A percentile compares a stretch with the other conserved stretches of the same genome.
Conservation (phyloP, 2,329 filamentous ascomycete species). For the Fusarium subtropicale region DNA sequence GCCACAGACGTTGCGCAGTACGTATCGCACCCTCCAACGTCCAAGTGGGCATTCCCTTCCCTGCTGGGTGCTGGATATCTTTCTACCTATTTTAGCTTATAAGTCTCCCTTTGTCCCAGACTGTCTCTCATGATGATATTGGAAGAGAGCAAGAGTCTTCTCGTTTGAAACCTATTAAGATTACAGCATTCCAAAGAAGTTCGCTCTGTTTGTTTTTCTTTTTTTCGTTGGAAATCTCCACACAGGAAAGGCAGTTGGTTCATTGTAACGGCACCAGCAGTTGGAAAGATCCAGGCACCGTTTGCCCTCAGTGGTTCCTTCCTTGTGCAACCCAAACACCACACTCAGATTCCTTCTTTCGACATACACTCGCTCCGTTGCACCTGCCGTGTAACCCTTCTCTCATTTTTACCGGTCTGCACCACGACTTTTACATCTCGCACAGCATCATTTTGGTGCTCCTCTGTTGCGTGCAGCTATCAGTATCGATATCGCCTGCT, state of each 20-base stretch:
- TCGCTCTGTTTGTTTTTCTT: background rate
- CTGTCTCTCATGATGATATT: slow-evolving; percentile 18
- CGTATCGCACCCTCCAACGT: slow-evolving; percentile 38
- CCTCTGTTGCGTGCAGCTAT: slow-evolving; percentile 24
- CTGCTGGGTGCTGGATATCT: slow-evolving; percentile 11
- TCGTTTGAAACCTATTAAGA: slow-evolving; percentile 5
- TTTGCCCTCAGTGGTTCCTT: slow-evolving; percentile 33
- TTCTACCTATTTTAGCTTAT: slow-evolving; percentile 26
- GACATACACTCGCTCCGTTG: slow-evolving; percentile 33
- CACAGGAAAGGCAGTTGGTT: background rate
- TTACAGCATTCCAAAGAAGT: slow-evolving; percentile 16
- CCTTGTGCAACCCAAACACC: slow-evolving; percentile 36
- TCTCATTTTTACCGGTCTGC: slow-evolving; percentile 6
- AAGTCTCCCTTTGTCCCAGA: slow-evolving; percentile 43
- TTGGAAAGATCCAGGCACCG: slow-evolving; percentile 12
- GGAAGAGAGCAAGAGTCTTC: slow-evolving; percentile 15
- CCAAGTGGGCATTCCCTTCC: slow-evolving; percentile 45
- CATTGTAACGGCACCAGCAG: slow-evolving; percentile 8
- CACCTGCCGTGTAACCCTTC: slow-evolving; percentile 37
- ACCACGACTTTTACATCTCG: slow-evolving; percentile 35
- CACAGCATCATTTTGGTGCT: slow-evolving; percentile 26
- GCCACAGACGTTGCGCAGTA: slow-evolving; percentile 39
- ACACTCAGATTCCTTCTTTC: slow-evolving; percentile 20
- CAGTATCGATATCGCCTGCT: slow-evolving; percentile 19
- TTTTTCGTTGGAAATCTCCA: slow-evolving; percentile 15